phyloP scores from a whole-genome alignment of 2,329 filamentous ascomycete species.

The Rhexocercosporidium sp. region DNA sequence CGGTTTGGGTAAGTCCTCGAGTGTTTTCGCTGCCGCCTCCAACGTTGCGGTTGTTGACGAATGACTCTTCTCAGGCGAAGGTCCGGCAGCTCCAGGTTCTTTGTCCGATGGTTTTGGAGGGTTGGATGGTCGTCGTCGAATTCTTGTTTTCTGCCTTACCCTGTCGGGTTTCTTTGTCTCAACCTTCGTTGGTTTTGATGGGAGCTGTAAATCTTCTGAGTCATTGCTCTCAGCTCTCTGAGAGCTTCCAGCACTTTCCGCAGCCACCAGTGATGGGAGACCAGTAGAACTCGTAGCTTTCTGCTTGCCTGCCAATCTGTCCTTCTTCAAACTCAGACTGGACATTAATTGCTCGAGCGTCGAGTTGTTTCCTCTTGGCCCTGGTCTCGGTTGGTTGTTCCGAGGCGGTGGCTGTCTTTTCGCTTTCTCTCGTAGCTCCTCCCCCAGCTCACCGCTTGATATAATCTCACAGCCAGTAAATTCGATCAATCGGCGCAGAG shows the following conservation, averaged over 20 bases:
- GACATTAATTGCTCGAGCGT: constrained; percentile 39
- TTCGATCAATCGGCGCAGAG: constrained; percentile 37
- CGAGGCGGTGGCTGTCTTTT: constrained; percentile 24
- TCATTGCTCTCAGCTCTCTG: constrained; percentile 23
- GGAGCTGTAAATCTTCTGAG: constrained; percentile 20
- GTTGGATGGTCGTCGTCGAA: constrained; percentile 36
- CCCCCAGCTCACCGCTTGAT: constrained; percentile 37
- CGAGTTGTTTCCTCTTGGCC: constrained; percentile 19
- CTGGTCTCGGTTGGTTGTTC: constrained; percentile 27
- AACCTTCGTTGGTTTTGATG: constrained; percentile 25
- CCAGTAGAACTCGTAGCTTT: constrained; percentile 21
- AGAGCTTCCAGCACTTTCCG: constrained; percentile 25
- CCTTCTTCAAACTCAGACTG: constrained; percentile 35
- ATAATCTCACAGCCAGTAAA: constrained; percentile 42
- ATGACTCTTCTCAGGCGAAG: constrained; percentile 14
- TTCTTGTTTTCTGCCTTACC: constrained; percentile 40
- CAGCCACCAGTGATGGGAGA: constrained; percentile 19
- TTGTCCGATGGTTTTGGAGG: constrained; percentile 15
- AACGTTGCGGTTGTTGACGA: constrained; percentile 25
- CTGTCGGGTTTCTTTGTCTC: constrained; percentile 35
- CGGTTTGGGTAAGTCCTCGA: constrained; percentile 23
- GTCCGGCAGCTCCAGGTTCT: constrained; percentile 9
- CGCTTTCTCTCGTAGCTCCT: constrained; percentile 33
- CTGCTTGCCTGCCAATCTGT: constrained; percentile 16
- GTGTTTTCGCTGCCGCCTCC: constrained; percentile 22